A percentile compares a stretch with the other conserved stretches of the same genome.
Conservation (phyloP, 192 early-diverging fungal species). For the Coemansia sp. region DNA sequence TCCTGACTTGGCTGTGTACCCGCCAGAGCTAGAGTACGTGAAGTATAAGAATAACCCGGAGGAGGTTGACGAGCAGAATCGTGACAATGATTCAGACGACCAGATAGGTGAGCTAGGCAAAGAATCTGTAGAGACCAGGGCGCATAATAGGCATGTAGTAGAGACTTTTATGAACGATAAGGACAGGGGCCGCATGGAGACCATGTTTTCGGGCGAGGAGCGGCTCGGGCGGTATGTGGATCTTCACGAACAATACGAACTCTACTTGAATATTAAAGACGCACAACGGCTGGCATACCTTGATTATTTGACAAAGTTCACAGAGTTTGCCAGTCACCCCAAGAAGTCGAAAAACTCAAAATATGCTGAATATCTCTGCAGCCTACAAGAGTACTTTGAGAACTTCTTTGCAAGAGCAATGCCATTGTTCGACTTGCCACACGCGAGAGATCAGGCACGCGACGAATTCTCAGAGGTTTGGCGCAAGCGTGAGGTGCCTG, state of each 20-base stretch:
- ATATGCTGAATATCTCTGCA: conserved; percentile 46
- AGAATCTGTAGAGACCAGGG: neutral
- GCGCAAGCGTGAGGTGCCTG: conserved; percentile 46
- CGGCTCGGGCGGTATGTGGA: conserved; percentile 80
- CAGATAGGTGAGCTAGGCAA: conserved; percentile 4
- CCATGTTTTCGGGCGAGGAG: conserved; percentile 93
- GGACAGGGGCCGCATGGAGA: conserved; percentile 60
- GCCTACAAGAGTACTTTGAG: conserved; percentile 68
- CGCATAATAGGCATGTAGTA: conserved; percentile 6
- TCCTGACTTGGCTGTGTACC: conserved; percentile 73
- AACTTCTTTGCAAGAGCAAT: conserved; percentile 69
- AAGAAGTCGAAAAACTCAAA: conserved; percentile 6
- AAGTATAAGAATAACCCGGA: conserved; percentile 53
- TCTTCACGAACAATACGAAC: conserved; percentile 72
- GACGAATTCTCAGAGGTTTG: conserved; percentile 66
- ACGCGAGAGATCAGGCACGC: conserved; percentile 52
- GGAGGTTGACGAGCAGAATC: conserved; percentile 51
- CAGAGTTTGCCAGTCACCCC: conserved; percentile 23
- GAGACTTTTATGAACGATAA: conserved; percentile 50
- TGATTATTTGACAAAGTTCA: conserved; percentile 56
- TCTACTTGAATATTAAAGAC: conserved; percentile 79
- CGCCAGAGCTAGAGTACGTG: conserved; percentile 78
- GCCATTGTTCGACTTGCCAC: conserved; percentile 71
- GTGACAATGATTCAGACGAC: conserved; percentile 24
- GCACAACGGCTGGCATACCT: conserved; percentile 53